Conservation (phyloP, 192 early-diverging fungal species). For the Umbelopsis isabellina region DNA sequence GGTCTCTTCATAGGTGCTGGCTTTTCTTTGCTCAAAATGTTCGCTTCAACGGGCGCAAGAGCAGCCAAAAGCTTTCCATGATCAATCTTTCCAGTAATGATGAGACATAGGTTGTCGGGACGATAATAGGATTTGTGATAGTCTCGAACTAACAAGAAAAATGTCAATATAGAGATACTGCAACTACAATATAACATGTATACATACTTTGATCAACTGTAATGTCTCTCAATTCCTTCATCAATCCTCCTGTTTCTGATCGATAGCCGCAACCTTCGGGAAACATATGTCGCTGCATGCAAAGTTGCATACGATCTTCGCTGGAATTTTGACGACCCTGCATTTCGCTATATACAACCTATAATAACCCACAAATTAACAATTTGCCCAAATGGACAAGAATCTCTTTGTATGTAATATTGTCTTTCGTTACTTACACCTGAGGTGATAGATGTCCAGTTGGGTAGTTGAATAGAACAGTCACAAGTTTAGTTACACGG, state of each 20-base stretch:
- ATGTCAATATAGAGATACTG: neutral
- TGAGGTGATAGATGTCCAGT: neutral
- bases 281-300: slow-evolving; percentile 57
- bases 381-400: neutral
- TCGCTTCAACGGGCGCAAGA: slow-evolving; percentile 54
- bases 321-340: slow-evolving; percentile 59
- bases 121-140: slow-evolving; percentile 64
- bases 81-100: slow-evolving; percentile 56
- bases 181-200: neutral
- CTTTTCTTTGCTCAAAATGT: slow-evolving; percentile 53
- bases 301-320: slow-evolving; percentile 45
- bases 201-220: slow-evolving; percentile 58
- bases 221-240: slow-evolving; percentile 58
- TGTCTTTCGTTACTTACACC: slow-evolving; percentile 1
- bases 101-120: slow-evolving; percentile 63
- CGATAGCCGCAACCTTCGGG: slow-evolving; percentile 63
- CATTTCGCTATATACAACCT: slow-evolving; percentile 69
- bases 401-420: neutral
- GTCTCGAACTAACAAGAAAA: slow-evolving; percentile 29
- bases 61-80: slow-evolving; percentile 45
- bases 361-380: neutral
- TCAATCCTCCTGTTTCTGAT: slow-evolving; percentile 63
- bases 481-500: slow-evolving; percentile 6
- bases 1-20: slow-evolving; percentile 56
- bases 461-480: too few relatives aligned